These are phyloP conservation scores for Aphanoascus verrucosus DNA, from an alignment of 2,329 filamentous ascomycete species.

Conservation along the genomic window DNA sequence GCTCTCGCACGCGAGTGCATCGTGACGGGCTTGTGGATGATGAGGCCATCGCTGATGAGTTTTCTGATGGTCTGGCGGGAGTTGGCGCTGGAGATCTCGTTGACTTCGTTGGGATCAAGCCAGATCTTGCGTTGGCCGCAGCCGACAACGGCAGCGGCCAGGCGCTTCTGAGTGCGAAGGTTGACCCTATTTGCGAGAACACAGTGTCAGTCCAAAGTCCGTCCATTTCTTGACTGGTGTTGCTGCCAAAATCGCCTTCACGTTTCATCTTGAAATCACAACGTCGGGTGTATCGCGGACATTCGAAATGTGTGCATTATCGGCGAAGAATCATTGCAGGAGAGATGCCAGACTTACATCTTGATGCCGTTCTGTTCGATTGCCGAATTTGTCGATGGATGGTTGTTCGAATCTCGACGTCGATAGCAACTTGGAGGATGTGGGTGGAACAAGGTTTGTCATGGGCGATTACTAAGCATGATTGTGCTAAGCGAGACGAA, in stretches of 20 bases:
- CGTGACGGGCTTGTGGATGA: slow-evolving; percentile 99
- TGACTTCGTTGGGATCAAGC: slow-evolving; percentile 99
- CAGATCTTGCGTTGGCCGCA: slow-evolving; percentile 99
- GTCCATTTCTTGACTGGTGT: neutral
- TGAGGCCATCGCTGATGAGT: slow-evolving; percentile 98
- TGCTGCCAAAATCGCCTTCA: neutral
- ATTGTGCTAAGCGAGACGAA: slow-evolving; percentile 18
- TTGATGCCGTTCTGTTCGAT: slow-evolving; percentile 19
- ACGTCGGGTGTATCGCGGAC: neutral
- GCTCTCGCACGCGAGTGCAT: slow-evolving; percentile 98
- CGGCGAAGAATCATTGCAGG: neutral
- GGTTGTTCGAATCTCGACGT: slow-evolving; percentile 17
- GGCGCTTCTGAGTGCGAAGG: slow-evolving; percentile 99
- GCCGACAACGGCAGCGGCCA: slow-evolving; percentile 95
- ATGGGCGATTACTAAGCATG: slow-evolving; percentile 18
- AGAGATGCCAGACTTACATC: slow-evolving; percentile 16
- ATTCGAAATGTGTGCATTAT: neutral
- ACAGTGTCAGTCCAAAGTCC: slow-evolving; percentile 13
- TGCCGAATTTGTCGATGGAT: slow-evolving; percentile 16
- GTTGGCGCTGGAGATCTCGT: slow-evolving; percentile 99
- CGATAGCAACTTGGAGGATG: slow-evolving; percentile 4
- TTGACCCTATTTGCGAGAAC: slow-evolving; percentile 66
- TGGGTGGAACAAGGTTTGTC: slow-evolving; percentile 11
- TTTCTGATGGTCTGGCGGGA: slow-evolving; percentile 99
- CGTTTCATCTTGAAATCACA: neutral